These are phyloP conservation scores for Phialophora chinensis DNA, from an alignment of 2,329 filamentous ascomycete species.

Conservation along the genomic window DNA sequence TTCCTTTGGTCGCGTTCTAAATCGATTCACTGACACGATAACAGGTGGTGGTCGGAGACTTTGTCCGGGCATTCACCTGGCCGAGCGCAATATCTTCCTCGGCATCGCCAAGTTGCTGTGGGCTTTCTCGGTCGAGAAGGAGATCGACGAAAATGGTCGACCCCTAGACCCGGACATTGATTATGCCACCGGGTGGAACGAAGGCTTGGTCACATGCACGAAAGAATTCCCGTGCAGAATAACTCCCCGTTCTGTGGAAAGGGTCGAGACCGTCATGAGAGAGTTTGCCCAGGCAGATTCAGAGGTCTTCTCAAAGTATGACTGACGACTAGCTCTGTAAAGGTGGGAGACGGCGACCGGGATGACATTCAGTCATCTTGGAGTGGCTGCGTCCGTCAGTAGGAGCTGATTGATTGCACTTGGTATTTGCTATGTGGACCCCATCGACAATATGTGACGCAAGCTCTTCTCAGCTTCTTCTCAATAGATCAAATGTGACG, in stretches of 20 bases:
- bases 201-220: slow-evolving; percentile 46
- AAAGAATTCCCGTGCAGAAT: slow-evolving; percentile 44
- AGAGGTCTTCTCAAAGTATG: slow-evolving; percentile 39
- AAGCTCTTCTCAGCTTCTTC: too few species aligned
- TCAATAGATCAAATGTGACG: too few species aligned
- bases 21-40: neutral
- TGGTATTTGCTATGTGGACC: too few species aligned
- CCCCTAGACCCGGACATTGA: slow-evolving; percentile 43
- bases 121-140: slow-evolving; percentile 42
- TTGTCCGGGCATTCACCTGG: slow-evolving; percentile 45
- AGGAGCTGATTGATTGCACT: neutral
- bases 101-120: slow-evolving; percentile 43
- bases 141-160: slow-evolving; percentile 30
- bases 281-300: slow-evolving; percentile 42
- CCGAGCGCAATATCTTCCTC: slow-evolving; percentile 42
- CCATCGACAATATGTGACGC: too few species aligned
- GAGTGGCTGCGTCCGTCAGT: neutral
- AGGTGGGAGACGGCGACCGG: neutral
- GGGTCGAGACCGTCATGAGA: slow-evolving; percentile 43
- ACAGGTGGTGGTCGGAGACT: slow-evolving; percentile 40
- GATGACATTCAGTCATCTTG: neutral
- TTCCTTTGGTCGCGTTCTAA: neutral
- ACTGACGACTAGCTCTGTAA: slow-evolving; percentile 5
- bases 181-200: slow-evolving; percentile 47
- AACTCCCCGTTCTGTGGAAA: slow-evolving; percentile 41